Evolutionary conservation across 768 basidiomycete genomes (phyloP).

Genomic region (Rhodotorula babjevae): DNA sequence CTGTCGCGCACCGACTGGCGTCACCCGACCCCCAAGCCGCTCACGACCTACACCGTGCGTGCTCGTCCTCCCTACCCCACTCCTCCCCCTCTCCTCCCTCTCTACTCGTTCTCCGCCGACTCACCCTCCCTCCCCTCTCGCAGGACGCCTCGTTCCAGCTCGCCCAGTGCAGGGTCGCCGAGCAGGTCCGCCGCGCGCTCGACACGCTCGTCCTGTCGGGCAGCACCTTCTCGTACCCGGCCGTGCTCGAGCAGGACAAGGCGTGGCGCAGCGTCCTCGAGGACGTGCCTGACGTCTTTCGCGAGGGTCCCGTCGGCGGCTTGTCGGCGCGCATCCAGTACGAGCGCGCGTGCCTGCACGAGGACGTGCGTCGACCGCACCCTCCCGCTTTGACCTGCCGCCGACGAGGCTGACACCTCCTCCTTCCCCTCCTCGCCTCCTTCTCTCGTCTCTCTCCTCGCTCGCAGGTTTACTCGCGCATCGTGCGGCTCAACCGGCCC

Average conservation of each 20-base stretch:
- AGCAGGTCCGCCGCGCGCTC: conserved; percentile 27
- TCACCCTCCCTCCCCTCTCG: too few species aligned
- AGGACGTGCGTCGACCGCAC: conserved; percentile 8
- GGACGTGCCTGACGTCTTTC: conserved; percentile 18
- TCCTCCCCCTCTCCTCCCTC: too few species aligned
- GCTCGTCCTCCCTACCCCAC: too few species aligned
- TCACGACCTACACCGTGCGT: conserved; percentile 18
- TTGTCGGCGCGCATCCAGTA: conserved; percentile 4
- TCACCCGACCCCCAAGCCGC: background rate
- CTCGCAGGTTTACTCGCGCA: conserved; percentile 29
- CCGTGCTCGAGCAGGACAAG: conserved; percentile 31
- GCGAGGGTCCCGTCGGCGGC: background rate
- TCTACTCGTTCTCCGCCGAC: too few species aligned
- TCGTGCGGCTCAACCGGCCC: conserved; percentile 39
- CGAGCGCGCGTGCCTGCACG: conserved; percentile 29
- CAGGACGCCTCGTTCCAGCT: conserved; percentile 36
- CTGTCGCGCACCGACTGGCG: conserved; percentile 30
- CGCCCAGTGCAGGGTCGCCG: conserved; percentile 25
- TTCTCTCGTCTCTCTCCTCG: background rate
- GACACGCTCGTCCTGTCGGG: conserved; percentile 28
- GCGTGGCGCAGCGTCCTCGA: conserved; percentile 11
- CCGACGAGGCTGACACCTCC: too few species aligned
- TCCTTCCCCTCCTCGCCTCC: background rate
- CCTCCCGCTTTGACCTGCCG: too few species aligned
- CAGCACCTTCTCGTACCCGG: conserved; percentile 6